phyloP scores from a whole-genome alignment of 768 basidiomycete genomes.

The Termitomyces heimii region DNA sequence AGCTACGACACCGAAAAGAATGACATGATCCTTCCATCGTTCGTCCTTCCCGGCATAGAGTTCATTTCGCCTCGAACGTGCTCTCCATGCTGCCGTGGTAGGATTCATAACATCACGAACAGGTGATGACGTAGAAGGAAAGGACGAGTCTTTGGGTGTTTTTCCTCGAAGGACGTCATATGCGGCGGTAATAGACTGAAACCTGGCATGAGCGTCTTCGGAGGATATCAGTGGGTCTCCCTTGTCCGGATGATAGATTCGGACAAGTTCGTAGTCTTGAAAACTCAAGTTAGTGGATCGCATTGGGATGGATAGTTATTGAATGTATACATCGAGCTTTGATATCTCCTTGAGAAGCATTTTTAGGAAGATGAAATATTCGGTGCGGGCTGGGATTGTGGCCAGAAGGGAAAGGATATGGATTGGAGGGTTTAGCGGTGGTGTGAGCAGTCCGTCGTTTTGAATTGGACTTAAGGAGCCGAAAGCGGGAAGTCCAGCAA shows the following conservation, averaged over 20 bases:
- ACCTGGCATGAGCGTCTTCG: conserved; percentile 53
- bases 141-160: conserved; percentile 11
- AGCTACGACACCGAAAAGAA: conserved; percentile 47
- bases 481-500: not conserved
- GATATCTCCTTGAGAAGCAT: conserved; percentile 46
- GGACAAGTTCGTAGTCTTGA: conserved; percentile 74
- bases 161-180: conserved; percentile 61
- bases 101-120: conserved; percentile 19
- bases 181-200: conserved; percentile 62
- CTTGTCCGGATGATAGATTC: conserved; percentile 76
- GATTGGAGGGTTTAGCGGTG: conserved; percentile 7
- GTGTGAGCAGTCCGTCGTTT: conserved; percentile 1
- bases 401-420: conserved; percentile 46
- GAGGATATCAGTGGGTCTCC: conserved; percentile 31
- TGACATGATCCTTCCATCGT: conserved; percentile 59
- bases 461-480: not conserved
- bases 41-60: conserved; percentile 56
- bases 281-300: not conserved
- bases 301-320: not conserved
- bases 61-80: conserved; percentile 38
- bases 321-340: conserved; percentile 50
- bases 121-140: conserved; percentile 9
- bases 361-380: conserved; percentile 54
- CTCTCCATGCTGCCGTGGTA: conserved; percentile 35
- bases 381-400: conserved; percentile 54